phyloP scores from a whole-genome alignment of 192 early-diverging fungal genomes.

The Gryganskiella cystojenkinii region DNA sequence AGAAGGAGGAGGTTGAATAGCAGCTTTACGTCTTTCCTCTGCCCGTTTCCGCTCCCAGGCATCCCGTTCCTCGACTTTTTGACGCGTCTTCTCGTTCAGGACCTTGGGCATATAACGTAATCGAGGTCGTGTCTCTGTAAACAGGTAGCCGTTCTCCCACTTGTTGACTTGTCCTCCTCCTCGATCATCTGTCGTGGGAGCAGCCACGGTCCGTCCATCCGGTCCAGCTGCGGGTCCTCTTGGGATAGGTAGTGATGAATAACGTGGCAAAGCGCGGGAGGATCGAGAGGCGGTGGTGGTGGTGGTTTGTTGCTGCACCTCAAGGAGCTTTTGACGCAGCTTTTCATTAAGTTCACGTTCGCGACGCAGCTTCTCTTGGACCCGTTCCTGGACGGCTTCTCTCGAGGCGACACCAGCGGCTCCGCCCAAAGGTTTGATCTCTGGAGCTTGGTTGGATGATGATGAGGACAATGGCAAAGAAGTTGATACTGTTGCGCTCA shows the following conservation, averaged over 20 bases:
- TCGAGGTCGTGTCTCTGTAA: conserved; percentile 41
- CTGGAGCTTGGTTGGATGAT: too few species aligned
- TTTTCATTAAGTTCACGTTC: conserved; percentile 30
- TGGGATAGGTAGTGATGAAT: too few species aligned
- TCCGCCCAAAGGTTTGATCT: neutral
- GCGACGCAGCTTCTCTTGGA: conserved; percentile 26
- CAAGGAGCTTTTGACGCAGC: conserved; percentile 1
- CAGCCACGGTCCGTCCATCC: too few species aligned
- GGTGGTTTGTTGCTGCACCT: conserved; percentile 21
- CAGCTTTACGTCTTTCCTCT: conserved; percentile 3
- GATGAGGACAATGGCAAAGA: too few species aligned
- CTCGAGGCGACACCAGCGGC: conserved; percentile 12
- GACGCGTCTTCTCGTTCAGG: conserved; percentile 17
- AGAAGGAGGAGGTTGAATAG: too few species aligned
- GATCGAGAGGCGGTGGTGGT: too few species aligned
- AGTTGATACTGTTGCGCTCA: too few species aligned
- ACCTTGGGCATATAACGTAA: conserved; percentile 49
- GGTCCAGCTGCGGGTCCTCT: too few species aligned
- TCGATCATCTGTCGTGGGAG: neutral
- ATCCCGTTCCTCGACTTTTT: conserved; percentile 17
- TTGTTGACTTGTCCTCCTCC: neutral
- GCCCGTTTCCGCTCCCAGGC: neutral
- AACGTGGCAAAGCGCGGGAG: too few species aligned
- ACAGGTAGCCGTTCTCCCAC: conserved; percentile 23
- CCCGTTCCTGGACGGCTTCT: conserved; percentile 34